These are phyloP conservation scores for Amylostereum areolatum DNA, from an alignment of 1,284 basidiomycete genomes.

Conservation along the genomic window DNA sequence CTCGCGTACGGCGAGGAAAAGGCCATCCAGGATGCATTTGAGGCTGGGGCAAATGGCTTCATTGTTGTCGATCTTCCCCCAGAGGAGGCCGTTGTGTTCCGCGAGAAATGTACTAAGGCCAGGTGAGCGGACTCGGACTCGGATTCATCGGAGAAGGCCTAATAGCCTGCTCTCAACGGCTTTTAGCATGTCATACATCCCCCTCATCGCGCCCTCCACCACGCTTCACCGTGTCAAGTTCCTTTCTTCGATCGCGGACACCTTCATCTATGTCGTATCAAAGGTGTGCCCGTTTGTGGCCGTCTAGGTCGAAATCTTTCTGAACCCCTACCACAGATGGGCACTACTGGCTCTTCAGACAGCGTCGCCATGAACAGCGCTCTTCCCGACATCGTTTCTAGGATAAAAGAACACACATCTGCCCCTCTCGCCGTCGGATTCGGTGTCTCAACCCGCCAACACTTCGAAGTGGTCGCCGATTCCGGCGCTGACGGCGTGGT, in stretches of 20 bases:
- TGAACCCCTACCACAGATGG: constrained; percentile 63
- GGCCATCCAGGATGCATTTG: constrained; percentile 83
- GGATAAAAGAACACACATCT: constrained; percentile 66
- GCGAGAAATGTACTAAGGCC: constrained; percentile 77
- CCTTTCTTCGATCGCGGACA: constrained; percentile 88
- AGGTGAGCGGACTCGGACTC: constrained; percentile 46
- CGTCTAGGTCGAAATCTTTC: neutral
- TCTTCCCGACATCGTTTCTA: constrained; percentile 74
- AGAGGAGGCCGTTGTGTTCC: constrained; percentile 90
- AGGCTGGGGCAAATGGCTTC: constrained; percentile 94
- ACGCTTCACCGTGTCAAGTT: constrained; percentile 85
- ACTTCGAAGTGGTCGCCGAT: constrained; percentile 81
- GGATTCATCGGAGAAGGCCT: no score
- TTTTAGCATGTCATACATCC: constrained; percentile 88
- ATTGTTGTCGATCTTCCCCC: constrained; percentile 98
- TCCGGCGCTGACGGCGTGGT: constrained; percentile 95
- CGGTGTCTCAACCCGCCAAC: constrained; percentile 88
- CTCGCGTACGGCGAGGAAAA: constrained; percentile 94
- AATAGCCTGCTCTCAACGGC: neutral
- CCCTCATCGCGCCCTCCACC: constrained; percentile 93
- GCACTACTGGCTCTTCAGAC: constrained; percentile 90
- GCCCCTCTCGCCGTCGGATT: constrained; percentile 95
- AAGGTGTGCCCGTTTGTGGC: constrained; percentile 46
- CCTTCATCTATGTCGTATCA: constrained; percentile 96
- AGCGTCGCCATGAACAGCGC: constrained; percentile 65